phyloP scores from a whole-genome alignment of 2,329 filamentous ascomycete genomes.

The Chalaropsis ovoidea region DNA sequence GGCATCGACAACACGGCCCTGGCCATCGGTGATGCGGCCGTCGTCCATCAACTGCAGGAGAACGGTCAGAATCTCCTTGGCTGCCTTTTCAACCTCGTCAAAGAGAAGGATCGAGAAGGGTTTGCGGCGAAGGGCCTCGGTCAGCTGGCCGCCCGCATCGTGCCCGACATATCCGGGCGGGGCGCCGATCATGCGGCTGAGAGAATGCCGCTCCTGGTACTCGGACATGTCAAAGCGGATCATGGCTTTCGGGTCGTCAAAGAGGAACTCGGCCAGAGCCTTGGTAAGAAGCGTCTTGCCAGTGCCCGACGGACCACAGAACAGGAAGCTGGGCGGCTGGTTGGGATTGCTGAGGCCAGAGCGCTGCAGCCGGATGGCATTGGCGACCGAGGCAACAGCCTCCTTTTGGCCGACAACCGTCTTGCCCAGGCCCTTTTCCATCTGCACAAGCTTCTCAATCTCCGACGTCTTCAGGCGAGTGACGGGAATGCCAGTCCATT shows the following conservation, averaged over 20 bases:
- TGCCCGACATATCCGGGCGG: constrained; percentile 96
- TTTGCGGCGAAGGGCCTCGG: constrained; percentile 82
- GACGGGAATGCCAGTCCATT: constrained; percentile 97
- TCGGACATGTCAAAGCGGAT: constrained; percentile 99
- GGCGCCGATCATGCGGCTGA: constrained; percentile 95
- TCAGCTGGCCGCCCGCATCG: constrained; percentile 89
- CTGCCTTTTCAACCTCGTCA: constrained; percentile 96
- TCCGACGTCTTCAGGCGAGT: constrained; percentile 88
- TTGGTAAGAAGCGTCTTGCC: constrained; percentile 97
- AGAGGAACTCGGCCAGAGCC: constrained; percentile 92
- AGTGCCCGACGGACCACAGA: constrained; percentile 96
- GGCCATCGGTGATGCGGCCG: constrained; percentile 93
- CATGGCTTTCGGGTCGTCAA: constrained; percentile 95
- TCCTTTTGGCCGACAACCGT: constrained; percentile 90
- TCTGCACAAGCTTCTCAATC: constrained; percentile 95
- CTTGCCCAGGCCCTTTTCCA: constrained; percentile 78
- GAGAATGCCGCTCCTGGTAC: constrained; percentile 91
- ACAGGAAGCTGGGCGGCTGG: constrained; percentile 93
- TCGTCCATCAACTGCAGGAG: constrained; percentile 99
- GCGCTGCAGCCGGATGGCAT: constrained; percentile 88
- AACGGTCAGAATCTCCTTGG: constrained; percentile 93
- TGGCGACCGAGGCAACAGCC: constrained; percentile 84
- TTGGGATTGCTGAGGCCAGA: constrained; percentile 94
- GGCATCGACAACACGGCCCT: constrained; percentile 88
- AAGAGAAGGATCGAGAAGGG: constrained; percentile 97